Percentiles rank a stretch among this genome's conserved stretches.
These are phyloP conservation scores for Teratosphaeria nubilosa DNA, from an alignment of 2,329 filamentous ascomycete genomes.

Conservation along the genomic window DNA sequence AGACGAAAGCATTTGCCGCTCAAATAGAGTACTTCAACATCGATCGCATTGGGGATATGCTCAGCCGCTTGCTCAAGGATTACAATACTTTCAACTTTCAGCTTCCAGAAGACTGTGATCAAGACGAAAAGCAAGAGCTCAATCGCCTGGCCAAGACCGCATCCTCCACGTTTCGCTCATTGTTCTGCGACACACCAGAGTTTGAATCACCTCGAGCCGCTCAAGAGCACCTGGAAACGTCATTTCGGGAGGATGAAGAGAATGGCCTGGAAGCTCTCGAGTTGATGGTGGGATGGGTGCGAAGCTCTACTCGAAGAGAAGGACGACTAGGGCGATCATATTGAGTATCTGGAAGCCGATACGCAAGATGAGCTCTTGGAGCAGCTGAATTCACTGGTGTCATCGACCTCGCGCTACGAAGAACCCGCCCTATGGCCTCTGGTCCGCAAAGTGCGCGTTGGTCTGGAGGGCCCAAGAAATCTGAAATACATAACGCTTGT, in stretches of 20 bases:
- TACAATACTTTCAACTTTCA: neutral
- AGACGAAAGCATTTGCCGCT: slow-evolving; percentile 4
- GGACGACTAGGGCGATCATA: neutral
- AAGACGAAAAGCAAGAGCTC: neutral
- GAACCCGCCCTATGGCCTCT: slow-evolving; percentile 16
- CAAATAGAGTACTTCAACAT: neutral
- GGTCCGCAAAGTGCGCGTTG: slow-evolving; percentile 13
- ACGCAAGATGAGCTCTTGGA: slow-evolving; percentile 6
- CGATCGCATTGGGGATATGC: neutral
- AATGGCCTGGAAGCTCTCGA: too few relatives aligned
- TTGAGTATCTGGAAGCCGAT: slow-evolving; percentile 7
- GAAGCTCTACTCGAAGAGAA: too few relatives aligned
- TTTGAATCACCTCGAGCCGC: too few relatives aligned
- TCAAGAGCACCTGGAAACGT: too few relatives aligned
- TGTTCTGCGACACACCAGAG: too few relatives aligned
- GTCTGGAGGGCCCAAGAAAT: slow-evolving; percentile 9
- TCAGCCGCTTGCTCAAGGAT: neutral
- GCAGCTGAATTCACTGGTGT: slow-evolving; percentile 9
- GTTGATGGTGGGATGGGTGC: too few relatives aligned
- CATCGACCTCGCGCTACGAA: slow-evolving; percentile 1
- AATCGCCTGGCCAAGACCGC: too few relatives aligned
- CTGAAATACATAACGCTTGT: slow-evolving; percentile 12
- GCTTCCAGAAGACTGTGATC: neutral
- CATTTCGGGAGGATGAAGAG: too few relatives aligned
- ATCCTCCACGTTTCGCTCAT: too few relatives aligned